Evolutionary conservation across 2,329 filamentous ascomycete genomes (phyloP).

Genomic region (Cryphonectria carpinicola): DNA sequence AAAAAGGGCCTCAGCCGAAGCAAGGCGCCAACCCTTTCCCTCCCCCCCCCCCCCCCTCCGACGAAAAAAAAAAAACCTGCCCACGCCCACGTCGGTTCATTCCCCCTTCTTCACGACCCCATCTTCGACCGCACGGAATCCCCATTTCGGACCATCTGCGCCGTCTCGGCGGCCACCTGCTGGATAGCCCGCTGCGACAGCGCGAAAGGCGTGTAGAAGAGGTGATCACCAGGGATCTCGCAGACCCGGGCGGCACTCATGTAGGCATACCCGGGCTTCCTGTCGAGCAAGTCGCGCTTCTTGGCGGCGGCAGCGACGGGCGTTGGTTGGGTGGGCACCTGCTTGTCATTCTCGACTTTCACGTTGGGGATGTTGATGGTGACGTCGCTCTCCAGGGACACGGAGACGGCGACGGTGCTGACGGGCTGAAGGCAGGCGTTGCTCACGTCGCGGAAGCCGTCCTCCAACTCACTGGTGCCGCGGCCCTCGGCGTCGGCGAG

Average conservation of each 20-base stretch:
- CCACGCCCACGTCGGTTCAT: background rate
- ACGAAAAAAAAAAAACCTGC: background rate
- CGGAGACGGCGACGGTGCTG: slow-evolving; percentile 8
- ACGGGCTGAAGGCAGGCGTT: slow-evolving; percentile 44
- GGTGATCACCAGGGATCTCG: slow-evolving; percentile 47
- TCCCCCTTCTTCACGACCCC: background rate
- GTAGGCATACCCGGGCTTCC: slow-evolving; percentile 4
- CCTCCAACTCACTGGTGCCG: slow-evolving; percentile 40
- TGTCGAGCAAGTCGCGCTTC: background rate
- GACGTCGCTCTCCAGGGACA: slow-evolving; percentile 29
- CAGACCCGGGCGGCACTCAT: slow-evolving; percentile 40
- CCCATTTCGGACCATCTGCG: slow-evolving; percentile 26
- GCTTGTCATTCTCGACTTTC: slow-evolving; percentile 26
- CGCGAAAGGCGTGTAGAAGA: slow-evolving; percentile 58
- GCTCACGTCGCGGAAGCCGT: slow-evolving; percentile 48
- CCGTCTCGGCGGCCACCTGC: slow-evolving; percentile 22
- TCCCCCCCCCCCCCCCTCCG: too few relatives aligned
- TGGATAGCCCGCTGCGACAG: slow-evolving; percentile 44
- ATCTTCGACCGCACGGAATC: slow-evolving; percentile 25
- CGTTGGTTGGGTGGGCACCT: slow-evolving; percentile 29
- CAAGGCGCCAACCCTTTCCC: background rate
- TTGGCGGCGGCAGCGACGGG: background rate
- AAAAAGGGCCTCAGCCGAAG: background rate
- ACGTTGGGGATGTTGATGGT: slow-evolving; percentile 32
- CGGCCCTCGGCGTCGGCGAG: slow-evolving; percentile 49